Percentiles rank a stretch among this genome's conserved stretches.
Evolutionary conservation across 305 asterid genomes (phyloP).

Genomic region (Rubia peregrina): DNA sequence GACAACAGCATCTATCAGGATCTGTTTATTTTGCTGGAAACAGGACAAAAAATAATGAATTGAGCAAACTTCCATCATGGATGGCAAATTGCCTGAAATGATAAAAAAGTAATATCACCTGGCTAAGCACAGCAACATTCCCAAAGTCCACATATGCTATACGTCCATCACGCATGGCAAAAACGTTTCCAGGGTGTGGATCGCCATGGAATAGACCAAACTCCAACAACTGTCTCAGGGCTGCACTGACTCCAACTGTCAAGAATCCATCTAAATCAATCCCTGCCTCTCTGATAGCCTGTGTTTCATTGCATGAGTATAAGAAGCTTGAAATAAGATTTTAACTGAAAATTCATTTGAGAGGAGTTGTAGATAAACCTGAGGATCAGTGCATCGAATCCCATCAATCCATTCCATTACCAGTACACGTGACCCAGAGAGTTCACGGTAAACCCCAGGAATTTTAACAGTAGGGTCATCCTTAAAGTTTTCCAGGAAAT

Average conservation of each 20-base stretch:
- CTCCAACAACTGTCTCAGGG: slow-evolving; percentile 89
- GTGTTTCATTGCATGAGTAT: slow-evolving; percentile 24
- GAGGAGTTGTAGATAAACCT: slow-evolving; percentile 39
- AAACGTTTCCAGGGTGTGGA: slow-evolving; percentile 99
- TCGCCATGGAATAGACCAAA: slow-evolving; percentile 98
- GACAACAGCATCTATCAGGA: slow-evolving; percentile 94
- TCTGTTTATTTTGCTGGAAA: slow-evolving; percentile 93
- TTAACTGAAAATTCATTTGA: slow-evolving; percentile 15
- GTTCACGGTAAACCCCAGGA: slow-evolving; percentile 76
- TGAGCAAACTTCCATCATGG: neutral
- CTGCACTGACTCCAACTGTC: slow-evolving; percentile 99
- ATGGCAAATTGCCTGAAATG: neutral
- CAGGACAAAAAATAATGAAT: slow-evolving; percentile 7
- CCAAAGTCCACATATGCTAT: slow-evolving; percentile 98
- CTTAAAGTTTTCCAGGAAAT: slow-evolving; percentile 91
- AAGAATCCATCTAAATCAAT: slow-evolving; percentile 77
- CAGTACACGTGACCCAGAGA: slow-evolving; percentile 81
- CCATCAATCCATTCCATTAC: slow-evolving; percentile 99
- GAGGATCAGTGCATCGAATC: slow-evolving; percentile 93
- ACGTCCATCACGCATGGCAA: slow-evolving; percentile 99
- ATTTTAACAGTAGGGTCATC: slow-evolving; percentile 92
- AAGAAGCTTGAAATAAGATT: slow-evolving; percentile 18
- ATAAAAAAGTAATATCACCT: slow-evolving; percentile 38
- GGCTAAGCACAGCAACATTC: slow-evolving; percentile 96
- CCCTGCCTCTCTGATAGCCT: slow-evolving; percentile 90